A percentile compares a stretch with the other conserved stretches of the same genome.
phyloP scores from a whole-genome alignment of 345 rosid genomes.

The Schrenkiella parvula region DNA sequence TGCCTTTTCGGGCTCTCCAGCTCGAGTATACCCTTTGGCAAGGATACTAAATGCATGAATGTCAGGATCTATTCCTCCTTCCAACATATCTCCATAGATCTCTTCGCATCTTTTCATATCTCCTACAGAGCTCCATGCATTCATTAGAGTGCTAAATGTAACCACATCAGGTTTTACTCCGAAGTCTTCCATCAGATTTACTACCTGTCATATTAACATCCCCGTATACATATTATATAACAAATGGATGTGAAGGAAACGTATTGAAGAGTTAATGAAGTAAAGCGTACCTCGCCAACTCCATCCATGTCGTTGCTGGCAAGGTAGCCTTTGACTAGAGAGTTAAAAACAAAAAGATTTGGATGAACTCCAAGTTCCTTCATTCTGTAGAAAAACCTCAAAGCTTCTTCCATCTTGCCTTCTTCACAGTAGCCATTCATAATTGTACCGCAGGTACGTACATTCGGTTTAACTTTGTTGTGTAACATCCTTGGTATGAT shows the following conservation, averaged over 20 bases:
- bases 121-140: slow-evolving; percentile 87
- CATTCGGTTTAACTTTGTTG: slow-evolving; percentile 60
- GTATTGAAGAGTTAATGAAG: background rate
- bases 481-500: slow-evolving; percentile 68
- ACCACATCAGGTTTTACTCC: slow-evolving; percentile 74
- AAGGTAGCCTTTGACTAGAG: slow-evolving; percentile 81
- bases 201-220: slow-evolving; percentile 37
- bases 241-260: background rate
- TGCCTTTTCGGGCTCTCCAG: slow-evolving; percentile 68
- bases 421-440: slow-evolving; percentile 81
- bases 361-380: slow-evolving; percentile 83
- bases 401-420: slow-evolving; percentile 72
- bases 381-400: slow-evolving; percentile 69
- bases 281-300: slow-evolving; percentile 59
- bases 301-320: slow-evolving; percentile 55
- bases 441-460: slow-evolving; percentile 79
- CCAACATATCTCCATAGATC: slow-evolving; percentile 71
- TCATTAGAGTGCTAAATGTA: slow-evolving; percentile 91
- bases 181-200: slow-evolving; percentile 63
- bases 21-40: slow-evolving; percentile 78
- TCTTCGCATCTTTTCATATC: slow-evolving; percentile 80
- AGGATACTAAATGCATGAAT: slow-evolving; percentile 72
- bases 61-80: slow-evolving; percentile 74
- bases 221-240: background rate
- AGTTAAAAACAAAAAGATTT: slow-evolving; percentile 75